These are phyloP conservation scores for Elasticomyces elasticus DNA, from an alignment of 495 filamentous ascomycete species.

Conservation along the genomic window DNA sequence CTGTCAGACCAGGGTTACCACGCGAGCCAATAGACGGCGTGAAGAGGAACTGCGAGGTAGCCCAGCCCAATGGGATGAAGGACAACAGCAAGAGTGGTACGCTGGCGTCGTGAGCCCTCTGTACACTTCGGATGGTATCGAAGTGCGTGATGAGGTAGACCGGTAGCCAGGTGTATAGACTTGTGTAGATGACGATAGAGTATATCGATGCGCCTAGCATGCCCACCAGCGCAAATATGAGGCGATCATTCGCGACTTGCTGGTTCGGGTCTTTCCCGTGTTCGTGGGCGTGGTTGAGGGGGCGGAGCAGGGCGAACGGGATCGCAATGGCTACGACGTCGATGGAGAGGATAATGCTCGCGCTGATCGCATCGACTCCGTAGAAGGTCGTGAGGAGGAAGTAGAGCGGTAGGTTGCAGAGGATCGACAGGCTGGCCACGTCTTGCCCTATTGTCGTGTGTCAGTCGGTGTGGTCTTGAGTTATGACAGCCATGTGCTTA, in stretches of 20 bases:
- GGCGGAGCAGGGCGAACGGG: constrained; percentile 62
- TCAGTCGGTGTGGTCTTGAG: not conserved
- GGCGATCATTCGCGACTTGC: constrained; percentile 56
- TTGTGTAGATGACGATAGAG: constrained; percentile 48
- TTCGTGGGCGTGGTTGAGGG: constrained; percentile 51
- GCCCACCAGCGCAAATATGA: constrained; percentile 52
- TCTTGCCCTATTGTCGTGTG: constrained; percentile 46
- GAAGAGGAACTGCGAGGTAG: constrained; percentile 65
- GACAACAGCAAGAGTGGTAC: constrained; percentile 40
- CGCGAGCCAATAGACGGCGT: constrained; percentile 41
- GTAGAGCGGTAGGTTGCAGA: constrained; percentile 61
- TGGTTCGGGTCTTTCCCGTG: constrained; percentile 45
- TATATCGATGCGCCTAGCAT: constrained; percentile 59
- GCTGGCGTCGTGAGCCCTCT: constrained; percentile 49
- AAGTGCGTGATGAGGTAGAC: constrained; percentile 60
- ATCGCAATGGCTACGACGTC: constrained; percentile 56
- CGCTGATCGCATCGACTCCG: constrained; percentile 47
- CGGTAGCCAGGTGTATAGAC: constrained; percentile 57
- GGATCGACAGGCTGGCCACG: constrained; percentile 52
- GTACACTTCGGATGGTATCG: constrained; percentile 52
- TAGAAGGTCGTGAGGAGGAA: constrained; percentile 69
- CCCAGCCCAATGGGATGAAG: constrained; percentile 56
- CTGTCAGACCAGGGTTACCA: constrained; percentile 12
- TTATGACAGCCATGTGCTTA: constrained; percentile 26
- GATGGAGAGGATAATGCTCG: constrained; percentile 47